Evolutionary conservation across 805 yeast species (phyloP).

Genomic region (Yamadazyma nakazawae): DNA sequence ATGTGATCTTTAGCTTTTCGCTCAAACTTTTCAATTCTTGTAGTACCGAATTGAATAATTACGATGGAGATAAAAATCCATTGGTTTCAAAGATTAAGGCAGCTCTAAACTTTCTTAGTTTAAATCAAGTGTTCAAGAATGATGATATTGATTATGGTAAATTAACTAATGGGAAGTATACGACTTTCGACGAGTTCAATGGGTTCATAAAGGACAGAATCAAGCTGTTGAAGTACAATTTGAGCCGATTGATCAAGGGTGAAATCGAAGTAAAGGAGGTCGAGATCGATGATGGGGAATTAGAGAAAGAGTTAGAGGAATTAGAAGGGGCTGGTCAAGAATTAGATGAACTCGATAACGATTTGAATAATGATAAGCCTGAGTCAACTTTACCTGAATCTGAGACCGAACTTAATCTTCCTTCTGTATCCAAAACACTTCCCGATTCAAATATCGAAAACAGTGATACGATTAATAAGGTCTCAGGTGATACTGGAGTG

Average conservation of each 20-base stretch:
- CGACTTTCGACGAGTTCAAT: conserved; percentile 21
- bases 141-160: conserved; percentile 32
- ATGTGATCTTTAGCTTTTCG: conserved; percentile 29
- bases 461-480: neutral
- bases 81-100: conserved; percentile 35
- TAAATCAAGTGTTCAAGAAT: conserved; percentile 24
- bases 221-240: conserved; percentile 36
- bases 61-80: conserved; percentile 24
- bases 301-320: conserved; percentile 23
- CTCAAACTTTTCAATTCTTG: conserved; percentile 35
- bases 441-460: neutral
- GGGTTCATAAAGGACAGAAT: conserved; percentile 28
- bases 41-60: conserved; percentile 22
- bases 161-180: conserved; percentile 33
- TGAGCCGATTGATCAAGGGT: conserved; percentile 37
- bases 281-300: conserved; percentile 18
- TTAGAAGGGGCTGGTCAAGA: neutral
- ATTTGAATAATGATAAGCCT: too few relatives aligned
- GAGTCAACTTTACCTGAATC: neutral
- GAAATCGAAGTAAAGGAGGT: conserved; percentile 24
- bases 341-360: neutral
- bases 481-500: neutral
- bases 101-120: conserved; percentile 30
- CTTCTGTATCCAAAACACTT: conserved; percentile 2
- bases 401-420: neutral